phyloP scores from a whole-genome alignment of 2,329 filamentous ascomycete species.

The Pseudocercospora pini-densiflorae region DNA sequence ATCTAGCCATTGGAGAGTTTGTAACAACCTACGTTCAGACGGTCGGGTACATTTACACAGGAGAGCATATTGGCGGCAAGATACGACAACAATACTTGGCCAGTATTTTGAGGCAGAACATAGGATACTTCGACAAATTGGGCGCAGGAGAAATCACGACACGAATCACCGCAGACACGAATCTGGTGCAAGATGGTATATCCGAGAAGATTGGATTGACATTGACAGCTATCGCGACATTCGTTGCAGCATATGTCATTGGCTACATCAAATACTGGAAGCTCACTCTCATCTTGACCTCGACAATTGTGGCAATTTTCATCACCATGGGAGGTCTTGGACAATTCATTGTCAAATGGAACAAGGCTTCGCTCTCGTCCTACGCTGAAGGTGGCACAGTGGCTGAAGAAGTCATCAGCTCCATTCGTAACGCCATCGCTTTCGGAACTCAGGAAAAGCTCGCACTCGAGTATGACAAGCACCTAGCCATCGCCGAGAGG shows the following conservation, averaged over 20 bases:
- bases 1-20: conserved; percentile 82
- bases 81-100: conserved; percentile 78
- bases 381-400: conserved; percentile 86
- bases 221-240: conserved; percentile 76
- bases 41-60: conserved; percentile 79
- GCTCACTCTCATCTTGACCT: conserved; percentile 83
- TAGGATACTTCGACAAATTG: conserved; percentile 90
- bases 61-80: conserved; percentile 53
- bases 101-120: conserved; percentile 85
- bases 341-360: conserved; percentile 77
- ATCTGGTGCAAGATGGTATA: conserved; percentile 90
- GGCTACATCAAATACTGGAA: conserved; percentile 93
- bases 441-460: conserved; percentile 93
- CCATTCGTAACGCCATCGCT: conserved; percentile 87
- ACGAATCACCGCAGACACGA: conserved; percentile 91
- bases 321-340: conserved; percentile 76
- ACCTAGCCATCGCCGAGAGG: conserved; percentile 73
- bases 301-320: conserved; percentile 80
- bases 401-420: conserved; percentile 93
- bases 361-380: conserved; percentile 74
- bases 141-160: conserved; percentile 94
- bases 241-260: conserved; percentile 86
- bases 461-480: conserved; percentile 80
- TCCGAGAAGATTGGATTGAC: conserved; percentile 86
- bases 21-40: conserved; percentile 78